Conservation (phyloP, 2,329 filamentous ascomycete species). For the Xylariaceae sp. region DNA sequence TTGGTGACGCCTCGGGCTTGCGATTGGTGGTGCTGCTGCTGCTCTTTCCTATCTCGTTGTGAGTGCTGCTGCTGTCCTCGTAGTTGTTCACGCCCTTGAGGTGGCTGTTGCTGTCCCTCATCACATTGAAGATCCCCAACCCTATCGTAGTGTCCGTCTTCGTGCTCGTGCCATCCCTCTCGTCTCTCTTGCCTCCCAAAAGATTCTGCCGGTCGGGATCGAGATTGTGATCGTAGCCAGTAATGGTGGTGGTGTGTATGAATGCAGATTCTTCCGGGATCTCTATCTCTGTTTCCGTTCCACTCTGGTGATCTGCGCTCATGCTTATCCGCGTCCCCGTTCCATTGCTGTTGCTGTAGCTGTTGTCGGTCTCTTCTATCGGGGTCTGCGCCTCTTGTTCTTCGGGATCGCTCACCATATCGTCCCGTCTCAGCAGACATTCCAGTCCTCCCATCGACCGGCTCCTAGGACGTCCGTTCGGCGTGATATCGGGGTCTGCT, state of each 20-base stretch:
- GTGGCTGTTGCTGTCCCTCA: slow-evolving; percentile 5
- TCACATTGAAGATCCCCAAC: slow-evolving; percentile 2
- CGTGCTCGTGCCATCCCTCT: slow-evolving; percentile 7
- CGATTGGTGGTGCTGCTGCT: not conserved
- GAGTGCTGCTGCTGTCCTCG: no score
- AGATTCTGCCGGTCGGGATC: slow-evolving; percentile 29
- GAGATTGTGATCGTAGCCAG: slow-evolving; percentile 43
- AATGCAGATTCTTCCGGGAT: slow-evolving; percentile 38
- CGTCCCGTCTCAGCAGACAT: no score
- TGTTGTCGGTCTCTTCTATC: not conserved
- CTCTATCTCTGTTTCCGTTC: slow-evolving; percentile 5
- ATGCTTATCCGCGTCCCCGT: not conserved
- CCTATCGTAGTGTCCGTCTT: slow-evolving; percentile 2
- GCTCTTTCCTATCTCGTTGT: not conserved
- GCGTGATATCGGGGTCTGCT: no score
- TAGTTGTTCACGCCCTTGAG: slow-evolving; percentile 9
- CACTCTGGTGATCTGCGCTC: not conserved
- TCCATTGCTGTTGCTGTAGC: not conserved
- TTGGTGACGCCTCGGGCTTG: no score
- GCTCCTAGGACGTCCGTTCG: no score
- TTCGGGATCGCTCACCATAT: not conserved
- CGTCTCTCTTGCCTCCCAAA: no score
- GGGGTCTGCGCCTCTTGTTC: not conserved
- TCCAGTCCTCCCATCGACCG: no score
- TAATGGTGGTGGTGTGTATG: slow-evolving; percentile 62